Evolutionary conservation across 306 rosid genomes (phyloP), one percentile per base, ranked within the genome.

Genomic region (Aeschynomene evenia): DNA sequence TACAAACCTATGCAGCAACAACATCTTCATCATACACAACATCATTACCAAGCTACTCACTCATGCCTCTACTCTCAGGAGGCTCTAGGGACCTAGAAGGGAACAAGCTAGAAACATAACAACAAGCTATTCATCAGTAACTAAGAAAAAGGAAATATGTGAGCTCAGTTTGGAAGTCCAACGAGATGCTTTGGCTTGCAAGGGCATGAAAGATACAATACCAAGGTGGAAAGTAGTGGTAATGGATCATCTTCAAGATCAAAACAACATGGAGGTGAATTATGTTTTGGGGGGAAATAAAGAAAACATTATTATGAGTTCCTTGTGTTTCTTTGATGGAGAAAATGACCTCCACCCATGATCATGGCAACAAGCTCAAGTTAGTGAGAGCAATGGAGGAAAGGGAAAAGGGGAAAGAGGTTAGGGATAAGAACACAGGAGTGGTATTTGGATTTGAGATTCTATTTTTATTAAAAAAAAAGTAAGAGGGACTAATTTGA

Each of bases 101-200:
- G 4, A 81, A 34, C 70, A 80, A 54, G 57, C 86, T 65, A 34
- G 90, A 86, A 36, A 72, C 77, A 31, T 89, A 88, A 23, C 83
- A 78, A 58, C 43, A 8, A 37, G 16, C n/a, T n/a, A 63, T 78
- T 64, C 89, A 76, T 71, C 92, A 79, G 5, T 97, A 89, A 29
- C 81, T 82, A 29, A 79, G 99, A 73, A 94, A 89, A 73, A 97
- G 97, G 2, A 94, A 94, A 43, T 91, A 87, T 58, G 96, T 94
- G 21, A 94, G 97, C 78, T 97, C 99, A 1, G 99, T 91, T 63
- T 94, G 99, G 99, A 94, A 94, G 67, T 96, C 99, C 1, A 84
- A 81, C 52, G 99, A 94, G 83, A 94, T 91, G 99, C 36, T 94
- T 19, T 94, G 99, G 95, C 42, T 94, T 5, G 97, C 97, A 24